phyloP scores from a whole-genome alignment of 2,329 filamentous ascomycete genomes.

The Penicillium sp. region DNA sequence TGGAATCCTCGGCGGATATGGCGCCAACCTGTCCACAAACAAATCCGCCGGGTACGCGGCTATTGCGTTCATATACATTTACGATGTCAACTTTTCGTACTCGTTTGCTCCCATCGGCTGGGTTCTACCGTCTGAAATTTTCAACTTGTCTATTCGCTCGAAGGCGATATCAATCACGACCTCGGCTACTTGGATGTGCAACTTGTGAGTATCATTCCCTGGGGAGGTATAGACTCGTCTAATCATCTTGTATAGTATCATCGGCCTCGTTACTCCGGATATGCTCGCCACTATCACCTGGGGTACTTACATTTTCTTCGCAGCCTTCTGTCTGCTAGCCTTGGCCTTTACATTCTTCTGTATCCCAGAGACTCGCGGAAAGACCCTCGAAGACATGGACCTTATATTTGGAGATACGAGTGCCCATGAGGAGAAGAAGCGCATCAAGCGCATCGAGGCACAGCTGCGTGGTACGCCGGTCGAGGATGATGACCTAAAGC shows the following conservation, averaged over 20 bases:
- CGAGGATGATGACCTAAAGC: constrained; percentile 21
- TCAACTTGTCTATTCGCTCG: constrained; percentile 38
- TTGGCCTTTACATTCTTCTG: constrained; percentile 36
- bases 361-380: constrained; percentile 37
- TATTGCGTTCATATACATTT: constrained; percentile 41
- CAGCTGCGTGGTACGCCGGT: constrained; percentile 31
- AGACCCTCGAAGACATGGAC: constrained; percentile 59
- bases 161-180: constrained; percentile 41
- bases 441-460: constrained; percentile 40
- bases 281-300: constrained; percentile 39
- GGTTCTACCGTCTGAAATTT: constrained; percentile 42
- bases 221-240: not conserved
- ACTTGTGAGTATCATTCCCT: constrained; percentile 29
- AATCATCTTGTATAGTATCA: constrained; percentile 25
- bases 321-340: constrained; percentile 37
- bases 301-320: constrained; percentile 43
- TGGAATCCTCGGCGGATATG: constrained; percentile 35
- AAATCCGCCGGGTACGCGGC: constrained; percentile 37
- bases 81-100: constrained; percentile 40
- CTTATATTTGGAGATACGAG: constrained; percentile 43
- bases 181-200: constrained; percentile 41
- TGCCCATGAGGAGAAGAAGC: constrained; percentile 39
- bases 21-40: constrained; percentile 26
- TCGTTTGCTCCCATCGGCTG: constrained; percentile 40
- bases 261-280: constrained; percentile 37